Percentiles rank a stretch among this genome's conserved stretches.
These are phyloP conservation scores for Tolypocladium ophioglossoides DNA, from an alignment of 2,329 filamentous ascomycete genomes.

Conservation along the genomic window DNA sequence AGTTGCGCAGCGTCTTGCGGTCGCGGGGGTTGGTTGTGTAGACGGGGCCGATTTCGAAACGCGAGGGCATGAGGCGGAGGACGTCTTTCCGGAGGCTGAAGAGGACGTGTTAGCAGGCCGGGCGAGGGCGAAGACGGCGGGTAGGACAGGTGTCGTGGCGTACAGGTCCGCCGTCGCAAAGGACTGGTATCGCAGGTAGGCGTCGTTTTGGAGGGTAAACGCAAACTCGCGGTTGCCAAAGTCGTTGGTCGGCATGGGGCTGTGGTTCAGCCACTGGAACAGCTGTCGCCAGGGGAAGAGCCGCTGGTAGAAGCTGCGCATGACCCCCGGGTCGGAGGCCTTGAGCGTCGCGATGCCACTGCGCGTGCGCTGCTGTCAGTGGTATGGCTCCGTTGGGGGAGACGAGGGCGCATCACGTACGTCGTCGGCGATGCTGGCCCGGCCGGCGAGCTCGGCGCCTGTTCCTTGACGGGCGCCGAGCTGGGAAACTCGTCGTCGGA, in stretches of 20 bases:
- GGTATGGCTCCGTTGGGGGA: neutral
- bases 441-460: constrained; percentile 28
- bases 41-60: constrained; percentile 97
- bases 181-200: constrained; percentile 84
- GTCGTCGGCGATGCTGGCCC: constrained; percentile 32
- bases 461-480: constrained; percentile 29
- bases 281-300: constrained; percentile 90
- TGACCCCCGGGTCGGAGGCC: constrained; percentile 68
- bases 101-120: neutral
- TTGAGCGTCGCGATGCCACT: constrained; percentile 27
- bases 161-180: constrained; percentile 44
- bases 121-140: neutral
- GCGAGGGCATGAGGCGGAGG: constrained; percentile 73
- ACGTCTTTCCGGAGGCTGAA: constrained; percentile 79
- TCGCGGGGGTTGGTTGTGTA: constrained; percentile 92
- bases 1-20: constrained; percentile 75
- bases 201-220: constrained; percentile 86
- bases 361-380: neutral
- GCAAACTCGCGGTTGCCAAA: constrained; percentile 94
- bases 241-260: constrained; percentile 72
- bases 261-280: constrained; percentile 97
- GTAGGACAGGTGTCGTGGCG: constrained; percentile 3
- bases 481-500: constrained; percentile 53
- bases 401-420: constrained; percentile 20
- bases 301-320: constrained; percentile 90